Base-by-base conservation (phyloP, 495 filamentous ascomycete species). In the Aspergillus bertholletiae region DNA sequence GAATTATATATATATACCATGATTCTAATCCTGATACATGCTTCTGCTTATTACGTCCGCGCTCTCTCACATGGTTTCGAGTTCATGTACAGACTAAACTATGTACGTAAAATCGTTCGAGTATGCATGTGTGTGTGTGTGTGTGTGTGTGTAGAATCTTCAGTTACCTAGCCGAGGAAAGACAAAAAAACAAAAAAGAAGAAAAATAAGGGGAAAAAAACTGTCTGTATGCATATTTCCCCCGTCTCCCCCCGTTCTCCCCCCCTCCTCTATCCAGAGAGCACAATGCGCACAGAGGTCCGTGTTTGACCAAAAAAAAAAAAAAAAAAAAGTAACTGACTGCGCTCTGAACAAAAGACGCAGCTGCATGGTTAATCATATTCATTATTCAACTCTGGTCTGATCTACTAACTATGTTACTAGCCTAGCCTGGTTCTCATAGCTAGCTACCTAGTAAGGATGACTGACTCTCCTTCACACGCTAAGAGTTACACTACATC, bases 261-360 rank as follows among this genome's bases (percentile, higher is more conserved):
- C 43, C 28, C 28, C 20, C 37, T 30, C 34, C 43, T 27, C 26
- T 34, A 32, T 9, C 7, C 30, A 4, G 4, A 17, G 41, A 59
- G 57, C 57, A 58, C 57, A 56, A 56, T 58, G 61, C 61, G 56
- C 61, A 34, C 45, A 54, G 61, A 52, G 61, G 61, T 47, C 61
- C 61, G 61, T 60, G 56, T 58, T 49, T 53, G 54, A 37, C 41
- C 22, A 40, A 54, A 20, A 26, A 47, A 39, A 37, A 35, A 23
- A n/a, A n/a, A n/a, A n/a, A n/a, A n/a, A n/a, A n/a, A n/a, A n/a
- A n/a, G n/a, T n/a, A n/a, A n/a, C n/a, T 18, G 43, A n/a, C 11
- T 46, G 21, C 26, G 30, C 23, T 48, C 46, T 23, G 27, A 23
- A 21, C n/a, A 15, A 15, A 37, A n/a, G n/a, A 37, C 34, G 17